phyloP scores from a whole-genome alignment of 2,329 filamentous ascomycete genomes.

The Talaromyces sp. region DNA sequence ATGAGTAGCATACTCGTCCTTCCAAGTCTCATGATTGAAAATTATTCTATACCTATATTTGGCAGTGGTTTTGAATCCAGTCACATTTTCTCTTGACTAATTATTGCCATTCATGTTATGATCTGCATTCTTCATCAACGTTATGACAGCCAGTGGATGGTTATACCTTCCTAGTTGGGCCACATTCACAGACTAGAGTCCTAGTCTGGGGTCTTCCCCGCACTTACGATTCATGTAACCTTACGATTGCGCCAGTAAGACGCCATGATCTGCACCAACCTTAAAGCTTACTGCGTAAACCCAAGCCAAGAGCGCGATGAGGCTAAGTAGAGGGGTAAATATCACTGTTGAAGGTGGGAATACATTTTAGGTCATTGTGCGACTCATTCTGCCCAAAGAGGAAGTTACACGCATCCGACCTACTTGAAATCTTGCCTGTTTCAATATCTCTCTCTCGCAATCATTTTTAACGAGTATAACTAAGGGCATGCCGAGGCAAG shows the following conservation, averaged over 20 bases:
- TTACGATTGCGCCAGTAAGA: not conserved
- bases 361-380: not conserved
- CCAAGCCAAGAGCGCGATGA: not conserved
- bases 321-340: not conserved
- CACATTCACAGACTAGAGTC: not conserved
- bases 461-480: not conserved
- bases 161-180: not conserved
- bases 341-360: not conserved
- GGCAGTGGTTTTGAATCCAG: no score
- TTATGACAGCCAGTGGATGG: not conserved
- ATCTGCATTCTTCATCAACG: not conserved
- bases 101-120: no score
- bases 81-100: no score
- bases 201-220: not conserved
- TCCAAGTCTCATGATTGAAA: no score
- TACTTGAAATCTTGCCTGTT: not conserved
- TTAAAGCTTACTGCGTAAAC: not conserved
- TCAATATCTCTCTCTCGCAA: not conserved
- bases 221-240: not conserved
- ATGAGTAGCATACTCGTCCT: no score
- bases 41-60: no score
- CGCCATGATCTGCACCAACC: not conserved
- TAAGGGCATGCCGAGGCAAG: not conserved
- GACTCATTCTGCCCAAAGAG: not conserved
- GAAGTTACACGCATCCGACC: not conserved